Evolutionary conservation across 768 basidiomycete genomes (phyloP), one percentile per base, ranked within the genome.

Genomic region (Mycena rebaudengoi): DNA sequence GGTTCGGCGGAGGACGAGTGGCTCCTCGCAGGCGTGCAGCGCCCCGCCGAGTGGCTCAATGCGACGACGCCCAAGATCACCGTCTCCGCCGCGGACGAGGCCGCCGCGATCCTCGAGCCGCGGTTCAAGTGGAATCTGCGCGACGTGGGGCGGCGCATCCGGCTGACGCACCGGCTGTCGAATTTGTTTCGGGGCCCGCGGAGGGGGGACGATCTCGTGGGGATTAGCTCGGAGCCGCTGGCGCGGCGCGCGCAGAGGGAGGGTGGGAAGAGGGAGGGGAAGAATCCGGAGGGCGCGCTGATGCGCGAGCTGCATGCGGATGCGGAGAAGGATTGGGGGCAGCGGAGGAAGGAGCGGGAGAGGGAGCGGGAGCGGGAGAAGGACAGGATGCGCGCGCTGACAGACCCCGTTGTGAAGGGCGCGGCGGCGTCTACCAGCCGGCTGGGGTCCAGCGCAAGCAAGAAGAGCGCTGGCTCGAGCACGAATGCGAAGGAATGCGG

Each of bases 51-150:
- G 44, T 68, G 66, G 66, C 16, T 40, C 48, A 25, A 21, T 10
- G 66, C 16, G 12, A 67, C 66, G 20, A 59, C 58, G 20, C 66
- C 66, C 1, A 39, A 29, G 7, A 63, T 68, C 43, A 44, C 13
- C 20, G 62, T 67, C 23, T 67, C 66, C 30, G 58, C 51, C 25
- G 57, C 41, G 7, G 66, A 68, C 62, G 62, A 68, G 25, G 59
- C 58, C 29, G 58, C 56, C 49, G 66, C 66, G 4, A 68, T 68
- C 32, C 48, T 58, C 14, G 66, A 64, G 51, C 57, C 66, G 16
- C 21, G 43, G 18, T 60, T 33, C 49, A 64, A 64, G 50, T 68
- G 66, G 66, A 59, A 53, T 12, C 30, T 62, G 7, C 43, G 44
- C 30, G 13, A n/a, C n/a, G n/a, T n/a, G n/a, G n/a, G n/a, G n/a